These are phyloP conservation scores for Phytopythium sindhum DNA, from an alignment of 352 stramenopile species.

Conservation along the genomic window DNA sequence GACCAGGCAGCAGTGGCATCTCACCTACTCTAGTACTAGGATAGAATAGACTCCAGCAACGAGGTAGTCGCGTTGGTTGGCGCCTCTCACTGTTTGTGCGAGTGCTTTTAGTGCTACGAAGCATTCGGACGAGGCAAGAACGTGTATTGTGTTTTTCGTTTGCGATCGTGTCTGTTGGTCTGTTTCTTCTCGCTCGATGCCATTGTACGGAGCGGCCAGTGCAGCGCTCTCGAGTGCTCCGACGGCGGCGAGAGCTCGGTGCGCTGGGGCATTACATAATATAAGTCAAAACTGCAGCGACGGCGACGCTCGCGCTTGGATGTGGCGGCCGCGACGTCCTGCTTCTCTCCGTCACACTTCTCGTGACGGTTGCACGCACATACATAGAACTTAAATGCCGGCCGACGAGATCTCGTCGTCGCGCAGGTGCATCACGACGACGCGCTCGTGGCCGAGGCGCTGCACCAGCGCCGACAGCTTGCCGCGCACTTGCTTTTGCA, in stretches of 20 bases:
- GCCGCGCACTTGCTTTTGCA: constrained; percentile 46
- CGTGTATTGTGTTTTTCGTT: background rate
- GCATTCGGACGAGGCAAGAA: background rate
- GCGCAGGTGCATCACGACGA: constrained; percentile 29
- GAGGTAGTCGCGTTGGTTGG: too few species aligned
- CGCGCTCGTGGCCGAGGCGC: constrained; percentile 26
- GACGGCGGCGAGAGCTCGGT: background rate
- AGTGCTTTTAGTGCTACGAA: too few species aligned
- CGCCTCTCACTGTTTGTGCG: too few species aligned
- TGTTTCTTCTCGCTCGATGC: background rate
- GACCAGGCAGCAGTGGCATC: too few species aligned
- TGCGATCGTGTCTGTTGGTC: background rate
- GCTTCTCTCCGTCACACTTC: background rate
- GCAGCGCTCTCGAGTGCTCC: background rate
- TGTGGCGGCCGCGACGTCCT: background rate
- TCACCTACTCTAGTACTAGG: too few species aligned
- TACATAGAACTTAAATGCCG: constrained; percentile 32
- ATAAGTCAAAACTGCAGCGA: constrained; percentile 7
- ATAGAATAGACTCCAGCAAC: too few species aligned
- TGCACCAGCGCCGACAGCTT: constrained; percentile 44
- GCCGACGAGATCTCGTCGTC: constrained; percentile 48
- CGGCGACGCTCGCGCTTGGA: background rate
- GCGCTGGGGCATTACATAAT: constrained; percentile 5
- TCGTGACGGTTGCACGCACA: background rate
- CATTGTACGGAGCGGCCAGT: background rate